Conservation (phyloP, 106 monocot genomes). For the Acorus calamus region DNA sequence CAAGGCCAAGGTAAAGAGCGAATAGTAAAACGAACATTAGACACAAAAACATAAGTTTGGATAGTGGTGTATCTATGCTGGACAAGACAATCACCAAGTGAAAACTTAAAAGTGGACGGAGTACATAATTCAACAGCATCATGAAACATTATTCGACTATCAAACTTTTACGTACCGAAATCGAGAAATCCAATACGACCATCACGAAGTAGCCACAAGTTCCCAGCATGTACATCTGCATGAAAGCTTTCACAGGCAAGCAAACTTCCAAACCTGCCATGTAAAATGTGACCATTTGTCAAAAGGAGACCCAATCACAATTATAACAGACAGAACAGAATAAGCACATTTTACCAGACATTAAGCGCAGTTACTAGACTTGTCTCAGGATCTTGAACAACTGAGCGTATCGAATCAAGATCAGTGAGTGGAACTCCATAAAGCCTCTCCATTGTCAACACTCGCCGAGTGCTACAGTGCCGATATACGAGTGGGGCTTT, state of each 20-base stretch:
- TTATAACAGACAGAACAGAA: neutral
- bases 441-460: constrained; percentile 94
- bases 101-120: too few relatives aligned
- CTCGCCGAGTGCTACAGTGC: constrained; percentile 65
- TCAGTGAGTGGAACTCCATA: constrained; percentile 97
- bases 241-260: constrained; percentile 86
- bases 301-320: neutral
- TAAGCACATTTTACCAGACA: constrained; percentile 51
- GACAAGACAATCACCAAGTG: too few relatives aligned
- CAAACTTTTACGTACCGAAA: constrained; percentile 41
- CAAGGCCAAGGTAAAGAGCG: too few relatives aligned
- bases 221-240: constrained; percentile 99
- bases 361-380: constrained; percentile 85
- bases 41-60: too few relatives aligned
- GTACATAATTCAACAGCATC: too few relatives aligned
- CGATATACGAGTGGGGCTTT: constrained; percentile 74
- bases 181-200: constrained; percentile 95
- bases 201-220: constrained; percentile 92
- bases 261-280: constrained; percentile 87
- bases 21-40: too few relatives aligned
- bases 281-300: too few relatives aligned
- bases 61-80: too few relatives aligned
- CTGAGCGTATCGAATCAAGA: constrained; percentile 81
- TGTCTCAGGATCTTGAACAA: constrained; percentile 75
- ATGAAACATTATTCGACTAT: too few relatives aligned